Evolutionary conservation across 352 stramenopile species (phyloP).

Genomic region (Peronospora tabacina): DNA sequence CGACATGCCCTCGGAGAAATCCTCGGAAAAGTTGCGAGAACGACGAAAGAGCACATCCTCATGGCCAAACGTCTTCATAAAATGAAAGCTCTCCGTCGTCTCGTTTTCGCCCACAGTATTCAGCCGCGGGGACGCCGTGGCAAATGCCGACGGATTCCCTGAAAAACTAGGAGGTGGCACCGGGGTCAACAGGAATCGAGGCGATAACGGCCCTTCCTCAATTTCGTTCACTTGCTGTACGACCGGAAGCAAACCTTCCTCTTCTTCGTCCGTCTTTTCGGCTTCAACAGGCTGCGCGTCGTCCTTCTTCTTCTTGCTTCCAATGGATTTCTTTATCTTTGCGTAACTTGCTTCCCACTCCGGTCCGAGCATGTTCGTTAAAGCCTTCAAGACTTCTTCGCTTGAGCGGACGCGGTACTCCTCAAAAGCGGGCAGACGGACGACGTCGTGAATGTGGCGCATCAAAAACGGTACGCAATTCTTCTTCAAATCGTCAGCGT

Average conservation of each 20-base stretch:
- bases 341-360: constrained; percentile 75
- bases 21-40: constrained; percentile 60
- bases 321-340: constrained; percentile 48
- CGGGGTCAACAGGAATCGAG: constrained; percentile 38
- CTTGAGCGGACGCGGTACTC: constrained; percentile 74
- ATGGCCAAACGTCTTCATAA: constrained; percentile 58
- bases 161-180: constrained; percentile 36
- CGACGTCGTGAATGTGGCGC: constrained; percentile 80
- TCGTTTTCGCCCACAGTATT: constrained; percentile 37
- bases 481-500: constrained; percentile 74
- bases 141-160: constrained; percentile 34
- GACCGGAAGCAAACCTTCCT: constrained; percentile 6
- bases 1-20: constrained; percentile 63
- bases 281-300: constrained; percentile 19
- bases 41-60: constrained; percentile 60
- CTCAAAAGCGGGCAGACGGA: constrained; percentile 61
- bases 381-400: constrained; percentile 77
- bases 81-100: constrained; percentile 35
- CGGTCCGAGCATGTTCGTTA: constrained; percentile 64
- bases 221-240: constrained; percentile 33
- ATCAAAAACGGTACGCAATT: constrained; percentile 84
- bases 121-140: constrained; percentile 37
- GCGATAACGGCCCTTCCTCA: constrained; percentile 44
- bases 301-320: constrained; percentile 30
- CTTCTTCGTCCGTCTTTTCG: constrained; percentile 21